phyloP scores from a whole-genome alignment of 495 filamentous ascomycete species.

The Neurospora sp. region DNA sequence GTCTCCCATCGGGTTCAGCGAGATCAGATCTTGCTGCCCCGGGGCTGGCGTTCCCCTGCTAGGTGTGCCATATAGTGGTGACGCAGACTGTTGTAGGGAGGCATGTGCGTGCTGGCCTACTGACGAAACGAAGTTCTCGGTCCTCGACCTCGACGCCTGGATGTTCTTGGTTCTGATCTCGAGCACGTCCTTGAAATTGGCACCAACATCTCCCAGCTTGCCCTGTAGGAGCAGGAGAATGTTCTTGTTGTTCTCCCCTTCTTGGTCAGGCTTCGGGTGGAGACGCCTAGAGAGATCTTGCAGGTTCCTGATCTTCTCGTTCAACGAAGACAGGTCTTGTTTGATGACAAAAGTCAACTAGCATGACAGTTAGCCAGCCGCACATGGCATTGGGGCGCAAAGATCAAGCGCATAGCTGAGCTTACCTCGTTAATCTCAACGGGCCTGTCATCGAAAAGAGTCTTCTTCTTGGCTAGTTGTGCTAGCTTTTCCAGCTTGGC shows the following conservation, averaged over 20 bases:
- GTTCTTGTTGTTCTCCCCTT: slow-evolving; percentile 95
- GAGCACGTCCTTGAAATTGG: slow-evolving; percentile 93
- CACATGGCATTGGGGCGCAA: slow-evolving; percentile 4
- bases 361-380: neutral
- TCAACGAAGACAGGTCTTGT: slow-evolving; percentile 85
- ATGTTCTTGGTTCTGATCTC: slow-evolving; percentile 98
- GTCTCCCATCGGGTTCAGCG: slow-evolving; percentile 73
- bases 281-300: slow-evolving; percentile 58
- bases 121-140: slow-evolving; percentile 91
- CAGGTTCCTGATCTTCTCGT: slow-evolving; percentile 72
- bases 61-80: slow-evolving; percentile 81
- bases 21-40: slow-evolving; percentile 58
- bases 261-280: slow-evolving; percentile 72
- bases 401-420: slow-evolving; percentile 18
- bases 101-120: slow-evolving; percentile 60
- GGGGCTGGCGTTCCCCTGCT: slow-evolving; percentile 47
- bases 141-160: slow-evolving; percentile 81
- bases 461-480: slow-evolving; percentile 91
- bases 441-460: slow-evolving; percentile 91
- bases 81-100: slow-evolving; percentile 55
- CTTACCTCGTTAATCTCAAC: slow-evolving; percentile 96
- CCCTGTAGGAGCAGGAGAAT: slow-evolving; percentile 89
- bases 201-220: slow-evolving; percentile 86
- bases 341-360: slow-evolving; percentile 65
- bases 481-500: slow-evolving; percentile 87